Evolutionary conservation across 2,329 filamentous ascomycete genomes (phyloP).

Genomic region (Botryotinia calthae): DNA sequence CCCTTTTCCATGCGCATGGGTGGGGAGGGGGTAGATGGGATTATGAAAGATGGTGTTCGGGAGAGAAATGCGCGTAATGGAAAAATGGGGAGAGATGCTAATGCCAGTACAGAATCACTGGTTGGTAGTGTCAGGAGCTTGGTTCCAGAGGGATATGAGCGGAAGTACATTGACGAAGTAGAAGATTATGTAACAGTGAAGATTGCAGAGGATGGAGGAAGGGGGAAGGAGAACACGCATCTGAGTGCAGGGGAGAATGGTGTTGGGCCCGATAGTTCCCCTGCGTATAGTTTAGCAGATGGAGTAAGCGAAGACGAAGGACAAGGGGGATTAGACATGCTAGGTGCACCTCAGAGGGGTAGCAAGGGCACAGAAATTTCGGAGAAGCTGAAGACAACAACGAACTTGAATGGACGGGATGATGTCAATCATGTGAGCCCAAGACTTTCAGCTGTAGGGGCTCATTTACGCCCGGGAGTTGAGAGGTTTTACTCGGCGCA

Average conservation of each 20-base stretch:
- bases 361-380: not conserved
- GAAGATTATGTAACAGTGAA: not conserved
- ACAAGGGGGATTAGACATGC: not conserved
- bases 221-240: not conserved
- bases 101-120: conserved; percentile 2
- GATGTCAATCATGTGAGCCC: not conserved
- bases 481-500: not conserved
- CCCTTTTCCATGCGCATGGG: conserved; percentile 9
- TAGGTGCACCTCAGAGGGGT: not conserved
- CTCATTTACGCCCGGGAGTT: not conserved
- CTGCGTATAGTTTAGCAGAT: not conserved
- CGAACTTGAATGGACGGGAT: not conserved
- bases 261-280: not conserved
- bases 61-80: conserved; percentile 2
- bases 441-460: conserved; percentile 3
- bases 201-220: not conserved
- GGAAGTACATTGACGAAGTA: not conserved
- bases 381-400: too few species aligned
- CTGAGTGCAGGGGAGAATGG: too few species aligned
- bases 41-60: conserved; percentile 6
- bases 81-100: not conserved
- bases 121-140: not conserved
- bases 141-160: not conserved
- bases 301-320: not conserved
- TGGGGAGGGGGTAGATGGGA: not conserved